Evolutionary conservation across 1,284 basidiomycete species (phyloP).

Genomic region (Trichosporon faecale): DNA sequence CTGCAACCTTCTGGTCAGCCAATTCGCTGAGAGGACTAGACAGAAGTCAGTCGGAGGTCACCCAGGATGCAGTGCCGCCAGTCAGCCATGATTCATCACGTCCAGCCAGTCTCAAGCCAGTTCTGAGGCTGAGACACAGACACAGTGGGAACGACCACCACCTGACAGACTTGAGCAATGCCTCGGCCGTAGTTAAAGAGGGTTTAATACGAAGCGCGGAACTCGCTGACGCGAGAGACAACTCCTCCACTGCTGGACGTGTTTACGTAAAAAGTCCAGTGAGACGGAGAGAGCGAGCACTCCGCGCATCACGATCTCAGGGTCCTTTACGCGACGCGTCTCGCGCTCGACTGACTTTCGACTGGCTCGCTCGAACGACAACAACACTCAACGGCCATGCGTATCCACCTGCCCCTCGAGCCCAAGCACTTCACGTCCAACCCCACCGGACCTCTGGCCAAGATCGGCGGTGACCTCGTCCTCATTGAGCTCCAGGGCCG

Average conservation of each 20-base stretch:
- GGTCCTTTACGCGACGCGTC: constrained; percentile 3
- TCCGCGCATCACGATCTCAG: not conserved
- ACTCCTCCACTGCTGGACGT: not conserved
- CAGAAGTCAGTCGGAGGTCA: too few relatives aligned
- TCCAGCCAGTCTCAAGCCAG: not conserved
- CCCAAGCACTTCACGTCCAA: constrained; percentile 33
- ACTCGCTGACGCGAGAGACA: too few relatives aligned
- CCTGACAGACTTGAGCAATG: too few relatives aligned
- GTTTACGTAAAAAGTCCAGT: not conserved
- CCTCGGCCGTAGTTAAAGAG: too few relatives aligned
- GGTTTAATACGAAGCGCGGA: too few relatives aligned
- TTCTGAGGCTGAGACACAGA: not conserved
- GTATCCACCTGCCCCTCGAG: constrained; percentile 49
- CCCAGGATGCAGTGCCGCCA: too few relatives aligned
- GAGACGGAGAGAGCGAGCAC: not conserved
- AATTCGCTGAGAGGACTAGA: too few relatives aligned
- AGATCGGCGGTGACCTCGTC: constrained; percentile 54
- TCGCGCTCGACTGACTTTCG: not conserved
- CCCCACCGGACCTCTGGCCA: constrained; percentile 36
- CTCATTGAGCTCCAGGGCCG: constrained; percentile 70
- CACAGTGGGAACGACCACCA: too few relatives aligned
- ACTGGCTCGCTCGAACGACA: not conserved
- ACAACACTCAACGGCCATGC: constrained; percentile 33
- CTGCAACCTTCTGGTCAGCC: not conserved
- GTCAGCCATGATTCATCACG: too few relatives aligned